A percentile compares a stretch with the other conserved stretches of the same genome.
Conservation (phyloP, 164 flowering plant species). For the Echeveria elegans region DNA sequence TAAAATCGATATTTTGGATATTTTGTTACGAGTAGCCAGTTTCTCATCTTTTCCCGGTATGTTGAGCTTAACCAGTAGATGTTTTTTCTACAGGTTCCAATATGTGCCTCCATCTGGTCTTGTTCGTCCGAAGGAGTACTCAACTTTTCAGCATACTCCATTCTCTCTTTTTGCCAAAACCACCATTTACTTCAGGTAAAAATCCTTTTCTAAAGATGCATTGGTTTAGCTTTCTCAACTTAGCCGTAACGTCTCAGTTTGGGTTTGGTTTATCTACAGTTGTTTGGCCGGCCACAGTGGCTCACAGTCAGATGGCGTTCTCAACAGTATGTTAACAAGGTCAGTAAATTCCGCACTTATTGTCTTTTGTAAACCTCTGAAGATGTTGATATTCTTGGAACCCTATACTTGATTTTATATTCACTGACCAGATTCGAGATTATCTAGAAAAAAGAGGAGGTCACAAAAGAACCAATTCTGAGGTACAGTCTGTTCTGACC, state of each 20-base stretch:
- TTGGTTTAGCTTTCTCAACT: too few relatives aligned
- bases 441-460: constrained; percentile 51
- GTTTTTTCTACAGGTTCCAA: constrained; percentile 46
- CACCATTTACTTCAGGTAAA: constrained; percentile 89
- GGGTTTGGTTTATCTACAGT: constrained; percentile 28
- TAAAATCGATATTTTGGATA: background rate
- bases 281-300: constrained; percentile 92
- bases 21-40: background rate
- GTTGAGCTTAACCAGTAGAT: background rate
- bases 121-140: constrained; percentile 70
- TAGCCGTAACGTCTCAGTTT: too few relatives aligned
- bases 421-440: constrained; percentile 42
- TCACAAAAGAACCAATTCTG: constrained; percentile 48
- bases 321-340: constrained; percentile 64
- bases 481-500: constrained; percentile 48
- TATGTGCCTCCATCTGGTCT: constrained; percentile 92
- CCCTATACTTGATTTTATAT: background rate
- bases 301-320: constrained; percentile 75
- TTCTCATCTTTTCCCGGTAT: background rate
- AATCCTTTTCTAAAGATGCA: background rate
- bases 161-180: constrained; percentile 87
- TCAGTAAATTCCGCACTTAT: constrained; percentile 8
- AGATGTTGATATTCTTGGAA: background rate
- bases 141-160: constrained; percentile 74
- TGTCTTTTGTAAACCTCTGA: background rate